These are phyloP conservation scores for Guillardia theta DNA, from an alignment of 78 protist genomes.

Conservation along the genomic window DNA sequence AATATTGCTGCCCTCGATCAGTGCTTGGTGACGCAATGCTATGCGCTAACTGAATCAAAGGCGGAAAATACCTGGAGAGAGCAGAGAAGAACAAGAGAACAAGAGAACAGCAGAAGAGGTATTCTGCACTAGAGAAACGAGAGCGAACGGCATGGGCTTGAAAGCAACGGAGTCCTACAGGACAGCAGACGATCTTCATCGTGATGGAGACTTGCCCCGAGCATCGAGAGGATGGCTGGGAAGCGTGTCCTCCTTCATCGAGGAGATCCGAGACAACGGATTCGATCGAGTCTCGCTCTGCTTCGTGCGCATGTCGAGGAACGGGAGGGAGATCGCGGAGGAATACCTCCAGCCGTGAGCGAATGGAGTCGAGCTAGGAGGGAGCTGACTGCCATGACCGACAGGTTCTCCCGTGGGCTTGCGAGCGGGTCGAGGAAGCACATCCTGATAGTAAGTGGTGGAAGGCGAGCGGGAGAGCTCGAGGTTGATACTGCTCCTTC, in stretches of 20 bases:
- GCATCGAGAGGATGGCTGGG: background rate
- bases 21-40: no score
- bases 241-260: background rate
- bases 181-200: background rate
- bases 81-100: no score
- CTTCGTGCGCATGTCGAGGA: background rate
- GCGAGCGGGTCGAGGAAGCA: background rate
- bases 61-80: no score
- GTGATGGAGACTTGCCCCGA: background rate
- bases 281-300: background rate
- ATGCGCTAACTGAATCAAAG: no score
- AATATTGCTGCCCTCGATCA: no score
- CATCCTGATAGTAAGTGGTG: background rate
- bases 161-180: background rate
- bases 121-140: no score
- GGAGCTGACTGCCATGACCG: background rate
- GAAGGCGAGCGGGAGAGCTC: background rate
- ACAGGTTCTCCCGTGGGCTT: background rate
- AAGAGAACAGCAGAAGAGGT: no score
- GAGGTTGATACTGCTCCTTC: background rate
- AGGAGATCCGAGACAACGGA: background rate
- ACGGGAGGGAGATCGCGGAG: background rate
- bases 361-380: background rate
- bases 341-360: background rate
- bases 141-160: background rate